Conservation (phyloP, 805 yeast species). For the Starmerella cellae region DNA sequence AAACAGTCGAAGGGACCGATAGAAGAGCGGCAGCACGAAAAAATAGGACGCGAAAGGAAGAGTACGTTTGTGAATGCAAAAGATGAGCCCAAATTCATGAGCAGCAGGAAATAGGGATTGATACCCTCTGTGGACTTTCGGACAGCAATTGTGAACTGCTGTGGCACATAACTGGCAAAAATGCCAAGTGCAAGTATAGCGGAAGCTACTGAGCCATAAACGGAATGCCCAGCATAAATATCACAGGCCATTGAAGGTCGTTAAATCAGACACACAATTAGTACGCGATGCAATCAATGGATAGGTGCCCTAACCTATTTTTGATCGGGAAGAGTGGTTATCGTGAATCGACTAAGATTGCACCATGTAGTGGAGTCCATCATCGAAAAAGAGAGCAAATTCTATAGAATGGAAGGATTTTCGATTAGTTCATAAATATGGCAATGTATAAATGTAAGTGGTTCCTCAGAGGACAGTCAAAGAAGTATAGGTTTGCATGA, state of each 20-base stretch:
- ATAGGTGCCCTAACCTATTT: too few species aligned
- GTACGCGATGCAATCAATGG: too few species aligned
- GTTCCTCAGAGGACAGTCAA: too few species aligned
- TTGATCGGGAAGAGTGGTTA: too few species aligned
- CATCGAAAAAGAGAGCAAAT: too few species aligned
- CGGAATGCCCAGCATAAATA: conserved; percentile 11
- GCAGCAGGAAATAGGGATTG: conserved; percentile 54
- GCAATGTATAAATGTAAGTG: too few species aligned
- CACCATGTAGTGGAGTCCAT: too few species aligned
- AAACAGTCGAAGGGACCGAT: conserved; percentile 18
- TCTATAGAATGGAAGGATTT: too few species aligned
- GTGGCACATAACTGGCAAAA: conserved; percentile 60
- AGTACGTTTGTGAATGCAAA: conserved; percentile 53
- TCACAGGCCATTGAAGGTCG: conserved; percentile 17
- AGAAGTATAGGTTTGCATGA: too few species aligned
- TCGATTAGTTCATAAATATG: too few species aligned
- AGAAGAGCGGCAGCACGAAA: conserved; percentile 41
- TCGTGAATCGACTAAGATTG: too few species aligned
- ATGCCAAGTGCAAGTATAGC: conserved; percentile 51
- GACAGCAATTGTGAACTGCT: conserved; percentile 44
- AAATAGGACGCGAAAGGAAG: conserved; percentile 45
- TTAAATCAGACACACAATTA: too few species aligned
- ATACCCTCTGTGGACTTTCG: conserved; percentile 64
- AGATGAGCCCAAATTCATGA: conserved; percentile 56
- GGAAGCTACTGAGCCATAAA: conserved; percentile 37